Conservation (phyloP, 2,329 filamentous ascomycete genomes). For the Pseudogymnoascus sp. region DNA sequence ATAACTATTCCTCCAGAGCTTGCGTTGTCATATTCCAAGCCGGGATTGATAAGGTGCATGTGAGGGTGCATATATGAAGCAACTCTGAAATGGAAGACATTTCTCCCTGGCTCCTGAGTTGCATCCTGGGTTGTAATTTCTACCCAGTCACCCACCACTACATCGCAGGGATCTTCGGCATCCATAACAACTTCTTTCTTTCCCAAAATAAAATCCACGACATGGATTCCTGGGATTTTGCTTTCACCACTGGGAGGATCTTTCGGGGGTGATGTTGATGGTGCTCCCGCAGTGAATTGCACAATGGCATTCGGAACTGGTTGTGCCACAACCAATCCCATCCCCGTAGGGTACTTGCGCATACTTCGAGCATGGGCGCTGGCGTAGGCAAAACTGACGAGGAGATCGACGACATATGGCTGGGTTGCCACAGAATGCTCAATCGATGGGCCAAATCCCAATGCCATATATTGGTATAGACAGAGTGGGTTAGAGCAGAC, state of each 20-base stretch:
- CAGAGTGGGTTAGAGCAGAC: constrained; percentile 73
- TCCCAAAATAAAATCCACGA: background rate
- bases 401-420: constrained; percentile 75
- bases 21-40: background rate
- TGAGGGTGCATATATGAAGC: background rate
- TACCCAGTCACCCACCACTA: background rate
- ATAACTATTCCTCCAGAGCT: background rate
- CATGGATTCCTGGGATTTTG: background rate
- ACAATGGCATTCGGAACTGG: constrained; percentile 2
- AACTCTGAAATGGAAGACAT: background rate
- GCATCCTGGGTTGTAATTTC: background rate
- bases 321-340: constrained; percentile 29
- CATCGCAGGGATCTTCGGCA: background rate
- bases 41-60: background rate
- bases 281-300: background rate
- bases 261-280: background rate
- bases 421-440: constrained; percentile 78
- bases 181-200: background rate
- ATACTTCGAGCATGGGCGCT: constrained; percentile 27
- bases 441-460: constrained; percentile 80
- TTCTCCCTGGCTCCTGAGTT: background rate
- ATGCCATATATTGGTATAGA: constrained; percentile 77
- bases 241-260: background rate
- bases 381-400: constrained; percentile 75
- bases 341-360: constrained; percentile 31